Evolutionary conservation across 2,329 filamentous ascomycete species (phyloP).

Genomic region (Nemania sp.): DNA sequence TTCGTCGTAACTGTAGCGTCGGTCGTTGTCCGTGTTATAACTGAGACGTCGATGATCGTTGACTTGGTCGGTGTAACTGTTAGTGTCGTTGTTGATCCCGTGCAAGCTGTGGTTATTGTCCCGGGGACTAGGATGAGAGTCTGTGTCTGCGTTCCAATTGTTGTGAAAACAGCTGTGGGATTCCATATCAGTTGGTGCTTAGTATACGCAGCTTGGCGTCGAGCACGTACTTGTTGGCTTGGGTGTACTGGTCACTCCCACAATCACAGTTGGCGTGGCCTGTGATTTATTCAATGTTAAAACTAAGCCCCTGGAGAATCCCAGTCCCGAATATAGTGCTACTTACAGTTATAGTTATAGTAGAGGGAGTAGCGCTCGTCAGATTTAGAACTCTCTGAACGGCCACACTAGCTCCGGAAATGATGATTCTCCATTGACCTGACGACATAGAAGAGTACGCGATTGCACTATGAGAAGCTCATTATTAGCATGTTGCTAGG

Average conservation of each 20-base stretch:
- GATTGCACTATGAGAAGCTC: constrained; percentile 37
- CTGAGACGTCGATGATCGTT: constrained; percentile 39
- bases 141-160: constrained; percentile 37
- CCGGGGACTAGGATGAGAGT: constrained; percentile 41
- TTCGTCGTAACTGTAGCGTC: constrained; percentile 39
- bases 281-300: constrained; percentile 18
- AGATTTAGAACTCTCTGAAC: constrained; percentile 43
- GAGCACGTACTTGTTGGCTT: constrained; percentile 39
- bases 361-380: constrained; percentile 40
- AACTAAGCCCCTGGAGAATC: background rate
- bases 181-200: constrained; percentile 14
- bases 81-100: constrained; percentile 41
- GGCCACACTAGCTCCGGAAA: constrained; percentile 42
- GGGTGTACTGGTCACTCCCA: constrained; percentile 44
- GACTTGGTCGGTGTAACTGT: constrained; percentile 40
- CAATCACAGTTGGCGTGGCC: constrained; percentile 44
- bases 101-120: constrained; percentile 42
- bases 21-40: constrained; percentile 40
- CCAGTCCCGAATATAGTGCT: background rate
- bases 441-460: constrained; percentile 44
- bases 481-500: background rate
- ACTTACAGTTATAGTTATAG: constrained; percentile 41
- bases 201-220: background rate
- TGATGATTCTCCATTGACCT: constrained; percentile 43
- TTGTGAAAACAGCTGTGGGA: constrained; percentile 29